Evolutionary conservation across 768 basidiomycete species (phyloP), one percentile per base, ranked within the genome.

Genomic region (Tricholoma sp.): DNA sequence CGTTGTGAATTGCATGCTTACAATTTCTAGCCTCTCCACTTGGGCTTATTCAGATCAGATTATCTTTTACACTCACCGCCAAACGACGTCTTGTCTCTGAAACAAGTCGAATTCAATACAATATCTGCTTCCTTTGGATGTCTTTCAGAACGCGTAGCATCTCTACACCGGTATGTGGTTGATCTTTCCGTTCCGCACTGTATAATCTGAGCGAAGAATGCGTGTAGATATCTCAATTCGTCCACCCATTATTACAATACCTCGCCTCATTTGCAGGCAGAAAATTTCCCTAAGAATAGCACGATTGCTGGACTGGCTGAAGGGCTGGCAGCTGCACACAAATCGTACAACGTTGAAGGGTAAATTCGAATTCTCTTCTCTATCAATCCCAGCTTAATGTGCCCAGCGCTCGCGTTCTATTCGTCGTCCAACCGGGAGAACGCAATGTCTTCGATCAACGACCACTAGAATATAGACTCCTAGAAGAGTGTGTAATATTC

Each of bases 61-160:
- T 99, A 98, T 72, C 76, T 98, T 29, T 73, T 98, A 19, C 93
- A 99, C 62, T 70, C 77, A 7, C 76, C 77, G 0, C 58, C 62
- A 4, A 66, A 72, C 27, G 66, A 75, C 34, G 54, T 66, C 3
- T 64, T 76, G 12, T 71, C 74, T 5, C 71, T 99, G 60, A 96
- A 94, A 69, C 96, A 99, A 72, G 96, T 98, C 41, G 96, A 99
- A 69, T 97, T 98, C 74, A 99, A 99, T 68, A 97, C 96, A 8
- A 95, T 98, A 60, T 92, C 94, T 2, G 83, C 87, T 0, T 94
- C 94, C 0, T 96, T 98, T 69, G 96, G 94, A 0, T 66, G 85
- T 1, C 76, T 98, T 12, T 90, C 90, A 0, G 77, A 89, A 60
- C 78, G 76, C 35, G 75, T 79, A 9, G 78, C 88, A 3, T 81